Evolutionary conservation across 257 asterid species (phyloP), one percentile per base, ranked within the genome.

Genomic region (Solanum lycopersicoides): DNA sequence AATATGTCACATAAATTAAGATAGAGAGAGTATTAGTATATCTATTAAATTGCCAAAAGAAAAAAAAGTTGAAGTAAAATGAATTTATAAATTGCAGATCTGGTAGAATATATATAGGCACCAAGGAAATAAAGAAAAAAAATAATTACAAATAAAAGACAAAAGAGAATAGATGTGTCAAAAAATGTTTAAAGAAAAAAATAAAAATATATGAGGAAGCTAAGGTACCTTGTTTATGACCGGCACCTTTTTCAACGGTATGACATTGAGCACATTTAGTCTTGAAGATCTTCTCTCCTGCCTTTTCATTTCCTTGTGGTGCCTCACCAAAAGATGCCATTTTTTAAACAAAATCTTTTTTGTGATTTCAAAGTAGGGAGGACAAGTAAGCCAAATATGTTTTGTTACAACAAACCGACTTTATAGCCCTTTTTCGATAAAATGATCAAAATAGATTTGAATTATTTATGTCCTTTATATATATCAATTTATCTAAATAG

Each of bases 181-280:
- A 18, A 23, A 56, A 18, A 18, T 56, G n/a, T 53, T 3, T 6
- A 16, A 18, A 53, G 9, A 53, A 53, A 7, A 60, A 50, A 50
- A 16, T 6, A 6, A 50, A 50, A 15, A 50, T 15, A 53, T 2
- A 23, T 10, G 34, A 75, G 25, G 28, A 39, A 41, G 39, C 39
- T 35, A 35, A 35, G 16, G n/a, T 68, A 95, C 98, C 98, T 94
- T 95, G 98, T 89, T 95, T 95, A 94, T 95, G 98, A 86, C 97
- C 98, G 45, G 97, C 95, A 91, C 98, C 96, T 91, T 95, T 93
- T 1, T 94, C 98, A 83, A 92, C 97, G 88, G 98, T 94, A 88
- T 95, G 98, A 90, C 98, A 95, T 88, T 95, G 98, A 88, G 98
- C 97, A 89, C 98, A 95, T 89, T 95, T 94, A 12, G 94, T 93